Evolutionary conservation across 169 alveolate species (phyloP).

Genomic region (Eimeria brunetti): DNA sequence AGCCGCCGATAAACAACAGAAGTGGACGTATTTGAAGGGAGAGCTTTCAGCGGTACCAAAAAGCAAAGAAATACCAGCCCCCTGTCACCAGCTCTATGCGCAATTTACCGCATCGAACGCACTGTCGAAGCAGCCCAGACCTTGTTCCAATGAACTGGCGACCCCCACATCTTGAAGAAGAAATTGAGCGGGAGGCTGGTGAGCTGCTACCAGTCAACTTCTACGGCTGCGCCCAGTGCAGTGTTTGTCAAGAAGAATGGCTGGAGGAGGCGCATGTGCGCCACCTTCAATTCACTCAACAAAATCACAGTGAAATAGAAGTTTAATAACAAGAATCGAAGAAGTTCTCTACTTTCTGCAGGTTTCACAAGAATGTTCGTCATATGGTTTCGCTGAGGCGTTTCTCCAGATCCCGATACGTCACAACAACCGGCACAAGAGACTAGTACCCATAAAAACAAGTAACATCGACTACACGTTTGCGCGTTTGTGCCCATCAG

Average conservation of each 20-base stretch:
- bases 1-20: neutral
- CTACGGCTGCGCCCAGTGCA: too few relatives aligned
- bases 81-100: neutral
- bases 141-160: neutral
- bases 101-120: neutral
- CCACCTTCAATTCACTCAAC: too few relatives aligned
- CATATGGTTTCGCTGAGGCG: too few relatives aligned
- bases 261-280: too few relatives aligned
- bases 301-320: too few relatives aligned
- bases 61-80: neutral
- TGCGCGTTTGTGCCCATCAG: neutral
- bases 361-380: too few relatives aligned
- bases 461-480: neutral
- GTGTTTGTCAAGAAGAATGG: too few relatives aligned
- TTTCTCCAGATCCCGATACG: too few relatives aligned
- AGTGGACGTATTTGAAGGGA: neutral
- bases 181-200: neutral
- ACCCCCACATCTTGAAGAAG: neutral
- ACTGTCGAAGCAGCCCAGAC: neutral
- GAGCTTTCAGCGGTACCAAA: neutral
- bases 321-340: too few relatives aligned
- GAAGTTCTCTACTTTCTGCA: too few relatives aligned
- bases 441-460: neutral
- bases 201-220: neutral
- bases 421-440: too few relatives aligned